Percentiles rank a stretch among this genome's conserved stretches.
Evolutionary conservation across 1,139 yeast genomes (phyloP).

Genomic region (Debaryomyces singareniensis): DNA sequence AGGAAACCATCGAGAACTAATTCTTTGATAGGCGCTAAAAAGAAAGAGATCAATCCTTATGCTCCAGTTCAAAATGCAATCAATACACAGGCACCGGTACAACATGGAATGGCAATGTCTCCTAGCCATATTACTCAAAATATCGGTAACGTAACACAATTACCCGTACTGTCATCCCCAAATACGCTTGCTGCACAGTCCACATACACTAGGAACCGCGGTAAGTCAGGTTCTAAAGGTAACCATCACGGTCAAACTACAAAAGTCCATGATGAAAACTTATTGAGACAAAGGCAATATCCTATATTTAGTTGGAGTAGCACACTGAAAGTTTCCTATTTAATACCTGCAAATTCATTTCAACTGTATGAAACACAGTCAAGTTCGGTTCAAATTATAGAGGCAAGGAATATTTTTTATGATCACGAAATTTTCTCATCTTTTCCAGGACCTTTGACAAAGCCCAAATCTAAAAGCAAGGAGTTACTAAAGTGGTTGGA

Average conservation of each 20-base stretch:
- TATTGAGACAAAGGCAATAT: conserved; percentile 52
- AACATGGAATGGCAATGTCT: conserved; percentile 1
- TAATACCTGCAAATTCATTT: conserved; percentile 20
- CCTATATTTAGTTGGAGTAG: conserved; percentile 74
- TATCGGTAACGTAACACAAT: conserved; percentile 1
- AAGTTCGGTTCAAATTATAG: conserved; percentile 13
- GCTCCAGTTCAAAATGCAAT: conserved; percentile 25
- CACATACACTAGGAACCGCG: conserved; percentile 17
- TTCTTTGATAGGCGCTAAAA: conserved; percentile 37
- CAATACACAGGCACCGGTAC: conserved; percentile 4
- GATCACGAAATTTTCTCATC: conserved; percentile 14
- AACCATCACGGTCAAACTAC: conserved; percentile 11
- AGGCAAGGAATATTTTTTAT: conserved; percentile 13
- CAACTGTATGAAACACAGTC: conserved; percentile 9
- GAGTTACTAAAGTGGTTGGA: conserved; percentile 61
- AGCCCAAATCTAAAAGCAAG: conserved; percentile 50
- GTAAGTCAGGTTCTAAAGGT: conserved; percentile 22
- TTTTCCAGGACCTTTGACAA: conserved; percentile 64
- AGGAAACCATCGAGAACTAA: conserved; percentile 38
- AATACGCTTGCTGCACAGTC: conserved; percentile 2
- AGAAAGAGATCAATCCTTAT: conserved; percentile 39
- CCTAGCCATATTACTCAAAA: conserved; percentile 1
- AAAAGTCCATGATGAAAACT: conserved; percentile 28
- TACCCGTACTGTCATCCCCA: conserved; percentile 3
- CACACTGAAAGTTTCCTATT: conserved; percentile 21